Evolutionary conservation across 345 rosid species (phyloP).

Genomic region (Microcos paniculata): DNA sequence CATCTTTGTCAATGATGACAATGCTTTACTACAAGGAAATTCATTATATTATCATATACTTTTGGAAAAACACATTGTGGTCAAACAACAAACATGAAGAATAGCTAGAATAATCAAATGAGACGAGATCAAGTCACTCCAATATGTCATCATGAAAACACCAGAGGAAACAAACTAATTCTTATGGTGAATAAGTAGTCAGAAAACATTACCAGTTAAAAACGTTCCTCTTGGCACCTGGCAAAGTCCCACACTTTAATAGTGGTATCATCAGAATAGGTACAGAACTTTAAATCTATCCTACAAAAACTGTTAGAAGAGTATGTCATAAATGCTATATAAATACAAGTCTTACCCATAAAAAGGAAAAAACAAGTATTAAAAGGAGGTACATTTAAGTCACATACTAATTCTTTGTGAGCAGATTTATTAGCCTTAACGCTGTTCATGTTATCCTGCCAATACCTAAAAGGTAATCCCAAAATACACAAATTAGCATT

Average conservation of each 20-base stretch:
- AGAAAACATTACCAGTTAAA: conserved; percentile 86
- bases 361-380: no score
- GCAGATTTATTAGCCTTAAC: conserved; percentile 95
- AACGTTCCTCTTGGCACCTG: conserved; percentile 86
- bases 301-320: conserved; percentile 78
- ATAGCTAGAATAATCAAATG: background rate
- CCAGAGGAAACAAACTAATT: no score
- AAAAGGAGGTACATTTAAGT: conserved; percentile 64
- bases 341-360: background rate
- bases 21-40: background rate
- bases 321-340: conserved; percentile 18
- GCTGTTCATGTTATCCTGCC: conserved; percentile 98
- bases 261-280: conserved; percentile 97
- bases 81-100: background rate
- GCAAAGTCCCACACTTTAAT: conserved; percentile 99
- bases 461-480: conserved; percentile 55
- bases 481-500: background rate
- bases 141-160: background rate
- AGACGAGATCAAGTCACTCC: conserved; percentile 2
- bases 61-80: no score
- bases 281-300: conserved; percentile 97
- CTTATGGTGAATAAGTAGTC: conserved; percentile 8
- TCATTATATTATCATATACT: background rate
- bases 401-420: conserved; percentile 93
- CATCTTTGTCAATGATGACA: no score